phyloP scores from a whole-genome alignment of 495 filamentous ascomycete species.

The Aspergillus conjunctus region DNA sequence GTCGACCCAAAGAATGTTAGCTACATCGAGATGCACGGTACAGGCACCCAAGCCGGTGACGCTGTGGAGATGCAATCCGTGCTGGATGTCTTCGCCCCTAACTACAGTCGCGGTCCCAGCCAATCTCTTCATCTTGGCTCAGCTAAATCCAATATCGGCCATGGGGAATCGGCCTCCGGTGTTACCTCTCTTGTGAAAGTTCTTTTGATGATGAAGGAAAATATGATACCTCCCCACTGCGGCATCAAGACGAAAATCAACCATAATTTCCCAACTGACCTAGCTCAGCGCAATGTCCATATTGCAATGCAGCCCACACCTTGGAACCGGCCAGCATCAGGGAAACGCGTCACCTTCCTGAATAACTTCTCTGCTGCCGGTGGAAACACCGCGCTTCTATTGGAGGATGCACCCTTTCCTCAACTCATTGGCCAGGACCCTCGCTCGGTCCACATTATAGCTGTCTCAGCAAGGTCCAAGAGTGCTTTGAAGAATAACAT shows the following conservation, averaged over 20 bases:
- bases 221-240: slow-evolving; percentile 79
- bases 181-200: slow-evolving; percentile 82
- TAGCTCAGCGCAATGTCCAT: slow-evolving; percentile 74
- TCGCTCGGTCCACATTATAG: slow-evolving; percentile 50
- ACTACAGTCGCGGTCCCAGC: slow-evolving; percentile 62
- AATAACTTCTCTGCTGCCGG: slow-evolving; percentile 69
- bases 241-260: slow-evolving; percentile 87
- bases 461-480: slow-evolving; percentile 57
- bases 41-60: slow-evolving; percentile 82
- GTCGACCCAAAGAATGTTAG: slow-evolving; percentile 72
- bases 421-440: slow-evolving; percentile 51
- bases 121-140: slow-evolving; percentile 80
- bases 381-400: slow-evolving; percentile 54
- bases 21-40: slow-evolving; percentile 92
- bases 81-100: slow-evolving; percentile 77
- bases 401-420: slow-evolving; percentile 56
- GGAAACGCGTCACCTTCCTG: slow-evolving; percentile 64
- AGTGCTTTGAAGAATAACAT: slow-evolving; percentile 59
- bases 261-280: slow-evolving; percentile 76
- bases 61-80: slow-evolving; percentile 78
- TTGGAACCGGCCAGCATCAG: slow-evolving; percentile 63
- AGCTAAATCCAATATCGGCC: slow-evolving; percentile 86
- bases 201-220: slow-evolving; percentile 83
- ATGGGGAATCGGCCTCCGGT: slow-evolving; percentile 87
- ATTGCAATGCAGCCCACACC: slow-evolving; percentile 61